Conservation (phyloP, 768 basidiomycete species). For the Dentipellis fragilis region DNA sequence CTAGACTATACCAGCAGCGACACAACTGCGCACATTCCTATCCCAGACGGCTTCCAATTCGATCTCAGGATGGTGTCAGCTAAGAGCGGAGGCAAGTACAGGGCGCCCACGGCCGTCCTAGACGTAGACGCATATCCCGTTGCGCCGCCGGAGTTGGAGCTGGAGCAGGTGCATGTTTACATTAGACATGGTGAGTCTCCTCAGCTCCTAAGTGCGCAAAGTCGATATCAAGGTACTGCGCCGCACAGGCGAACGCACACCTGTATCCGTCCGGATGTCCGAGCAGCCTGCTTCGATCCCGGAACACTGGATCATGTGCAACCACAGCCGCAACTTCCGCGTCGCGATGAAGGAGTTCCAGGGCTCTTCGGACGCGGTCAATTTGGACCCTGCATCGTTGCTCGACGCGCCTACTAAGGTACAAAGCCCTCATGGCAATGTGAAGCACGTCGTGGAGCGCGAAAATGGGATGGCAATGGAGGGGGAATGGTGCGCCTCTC, state of each 20-base stretch:
- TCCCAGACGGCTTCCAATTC: background rate
- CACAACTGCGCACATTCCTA: background rate
- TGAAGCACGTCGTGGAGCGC: conserved; percentile 44
- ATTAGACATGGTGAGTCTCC: conserved; percentile 56
- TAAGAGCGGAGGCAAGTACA: background rate
- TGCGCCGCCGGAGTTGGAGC: conserved; percentile 41
- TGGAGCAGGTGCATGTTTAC: conserved; percentile 69
- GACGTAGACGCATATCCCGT: conserved; percentile 53
- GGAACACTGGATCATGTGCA: conserved; percentile 60
- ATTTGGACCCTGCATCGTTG: background rate
- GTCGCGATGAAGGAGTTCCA: conserved; percentile 30
- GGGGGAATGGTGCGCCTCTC: conserved; percentile 45
- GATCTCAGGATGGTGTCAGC: background rate
- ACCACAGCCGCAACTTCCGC: conserved; percentile 39
- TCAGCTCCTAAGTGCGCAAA: background rate
- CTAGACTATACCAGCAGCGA: background rate
- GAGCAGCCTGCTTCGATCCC: conserved; percentile 56
- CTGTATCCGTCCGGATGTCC: conserved; percentile 58
- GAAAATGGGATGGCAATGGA: conserved; percentile 41
- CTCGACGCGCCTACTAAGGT: background rate
- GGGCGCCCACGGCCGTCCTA: conserved; percentile 17
- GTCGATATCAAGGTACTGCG: background rate
- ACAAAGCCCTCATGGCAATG: conserved; percentile 7
- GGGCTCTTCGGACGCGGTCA: conserved; percentile 13
- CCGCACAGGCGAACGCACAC: conserved; percentile 59